phyloP scores from a whole-genome alignment of 108 stramenopile species.

The Pseudonitzschia pungens region DNA sequence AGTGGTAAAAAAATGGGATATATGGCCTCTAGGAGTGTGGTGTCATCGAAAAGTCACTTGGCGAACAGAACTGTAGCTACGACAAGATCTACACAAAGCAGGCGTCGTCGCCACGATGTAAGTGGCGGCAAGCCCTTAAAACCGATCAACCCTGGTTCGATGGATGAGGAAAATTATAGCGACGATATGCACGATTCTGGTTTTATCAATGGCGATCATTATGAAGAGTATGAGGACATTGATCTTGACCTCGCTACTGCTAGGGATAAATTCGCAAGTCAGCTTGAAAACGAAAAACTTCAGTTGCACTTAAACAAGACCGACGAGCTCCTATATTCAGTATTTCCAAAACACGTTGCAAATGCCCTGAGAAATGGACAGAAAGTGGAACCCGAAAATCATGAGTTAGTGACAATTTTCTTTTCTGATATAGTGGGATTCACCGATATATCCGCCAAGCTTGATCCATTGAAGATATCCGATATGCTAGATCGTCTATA shows the following conservation, averaged over 20 bases:
- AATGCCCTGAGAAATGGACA: conserved; percentile 46
- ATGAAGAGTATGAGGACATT: not conserved
- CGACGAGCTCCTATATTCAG: conserved; percentile 35
- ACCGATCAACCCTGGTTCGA: not conserved
- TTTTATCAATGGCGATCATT: not conserved
- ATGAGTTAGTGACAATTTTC: conserved; percentile 56
- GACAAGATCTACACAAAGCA: conserved; percentile 2
- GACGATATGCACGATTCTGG: not conserved
- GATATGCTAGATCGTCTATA: conserved; percentile 71
- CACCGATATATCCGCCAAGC: conserved; percentile 50
- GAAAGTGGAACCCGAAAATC: conserved; percentile 52
- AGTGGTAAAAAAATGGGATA: not conserved
- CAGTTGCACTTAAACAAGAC: conserved; percentile 38
- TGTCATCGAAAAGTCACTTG: not conserved
- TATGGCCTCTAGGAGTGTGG: conserved; percentile 1
- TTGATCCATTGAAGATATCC: conserved; percentile 57
- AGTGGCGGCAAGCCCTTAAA: not conserved
- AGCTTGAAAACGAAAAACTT: conserved; percentile 11
- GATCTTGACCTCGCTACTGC: conserved; percentile 15
- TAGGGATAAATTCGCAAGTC: conserved; percentile 3
- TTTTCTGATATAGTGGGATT: conserved; percentile 77
- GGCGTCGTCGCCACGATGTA: not conserved
- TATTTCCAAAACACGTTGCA: conserved; percentile 50
- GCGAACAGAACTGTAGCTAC: not conserved
- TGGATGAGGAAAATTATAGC: not conserved